Evolutionary conservation across 179 eudicot species (phyloP), one percentile per base, ranked within the genome.

Genomic region (Beta macrorhiza): DNA sequence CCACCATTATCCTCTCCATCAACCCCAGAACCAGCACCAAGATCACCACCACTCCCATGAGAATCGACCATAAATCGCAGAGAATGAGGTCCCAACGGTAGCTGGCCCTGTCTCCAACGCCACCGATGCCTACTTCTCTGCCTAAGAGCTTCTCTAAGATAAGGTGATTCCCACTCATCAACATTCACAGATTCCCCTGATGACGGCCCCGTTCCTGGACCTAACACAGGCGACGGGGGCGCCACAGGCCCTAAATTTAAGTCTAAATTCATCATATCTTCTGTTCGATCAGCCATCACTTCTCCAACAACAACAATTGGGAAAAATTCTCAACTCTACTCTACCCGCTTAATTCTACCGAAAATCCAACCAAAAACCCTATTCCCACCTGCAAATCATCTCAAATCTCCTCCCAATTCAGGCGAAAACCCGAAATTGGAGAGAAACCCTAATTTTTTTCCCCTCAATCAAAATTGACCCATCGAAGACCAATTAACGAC

Each of bases 221-320:
- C 92, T 44, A 76, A 44, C 75, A 79, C 89, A 25, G 86, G 79
- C 32, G 91, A 77, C 12, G 84, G 78, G 29, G 87, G 88, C 16
- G 84, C 58, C 79, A 84, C 79, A 52, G 91, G 93, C 25, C 95
- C 97, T 87, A 94, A 88, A 83, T 94, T 94, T 85, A 94, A 88
- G 85, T 94, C 97, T 55, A 92, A 91, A 85, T 94, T 91, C 97
- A 92, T 91, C 70, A 85, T 65, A 83, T 83, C 87, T 13, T 89
- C 87, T 25, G 75, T 89, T 78, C 91, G 87, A 78, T 93, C 98
- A 37, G 80, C 93, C 98, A 93, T 93, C 76, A 53, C 70, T 81
- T 84, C 59, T 51, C 59, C 17, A 78, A 55, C 56, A 57, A 67
- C 22, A 70, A 49, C 62, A 76, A 76, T 79, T 64, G 29, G 52